These are phyloP conservation scores for Trypanosoma mega DNA, from an alignment of 208 protist species.

Conservation along the genomic window DNA sequence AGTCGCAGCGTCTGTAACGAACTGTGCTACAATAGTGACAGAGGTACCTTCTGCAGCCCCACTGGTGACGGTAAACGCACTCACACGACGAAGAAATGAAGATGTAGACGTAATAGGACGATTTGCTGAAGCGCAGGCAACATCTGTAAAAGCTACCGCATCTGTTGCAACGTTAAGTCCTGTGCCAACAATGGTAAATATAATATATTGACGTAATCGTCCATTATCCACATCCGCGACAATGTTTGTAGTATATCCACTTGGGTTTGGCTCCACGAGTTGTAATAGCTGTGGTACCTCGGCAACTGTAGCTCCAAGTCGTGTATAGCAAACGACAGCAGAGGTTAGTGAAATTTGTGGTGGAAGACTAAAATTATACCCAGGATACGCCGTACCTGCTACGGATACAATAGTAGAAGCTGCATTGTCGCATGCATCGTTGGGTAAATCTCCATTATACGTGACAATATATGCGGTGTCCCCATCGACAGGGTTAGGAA, in stretches of 20 bases:
- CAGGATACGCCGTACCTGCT: conserved; percentile 40
- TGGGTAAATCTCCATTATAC: conserved; percentile 44
- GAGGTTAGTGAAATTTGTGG: conserved; percentile 24
- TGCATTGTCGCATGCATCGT: conserved; percentile 68
- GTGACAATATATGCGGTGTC: conserved; percentile 78
- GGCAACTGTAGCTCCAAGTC: conserved; percentile 62
- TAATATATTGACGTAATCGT: conserved; percentile 74
- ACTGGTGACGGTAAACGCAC: conserved; percentile 25
- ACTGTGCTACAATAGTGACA: conserved; percentile 71
- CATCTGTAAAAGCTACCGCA: conserved; percentile 68
- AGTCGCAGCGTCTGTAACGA: conserved; percentile 27
- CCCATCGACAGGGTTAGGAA: conserved; percentile 41
- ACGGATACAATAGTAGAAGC: conserved; percentile 34
- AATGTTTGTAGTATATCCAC: conserved; percentile 63
- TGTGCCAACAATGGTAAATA: conserved; percentile 57
- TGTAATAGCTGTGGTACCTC: conserved; percentile 80
- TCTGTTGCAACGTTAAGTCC: conserved; percentile 42
- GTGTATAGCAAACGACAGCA: conserved; percentile 78
- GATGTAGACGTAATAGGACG: conserved; percentile 9
- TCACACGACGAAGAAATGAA: conserved; percentile 35
- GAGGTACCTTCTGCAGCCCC: conserved; percentile 28
- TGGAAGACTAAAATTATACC: conserved; percentile 60
- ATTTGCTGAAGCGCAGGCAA: conserved; percentile 37
- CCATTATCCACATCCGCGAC: conserved; percentile 1
- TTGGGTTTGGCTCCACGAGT: conserved; percentile 59